A percentile compares a stretch with the other conserved stretches of the same genome.
Conservation (phyloP, 805 yeast species). For the Candida xyloterini region DNA sequence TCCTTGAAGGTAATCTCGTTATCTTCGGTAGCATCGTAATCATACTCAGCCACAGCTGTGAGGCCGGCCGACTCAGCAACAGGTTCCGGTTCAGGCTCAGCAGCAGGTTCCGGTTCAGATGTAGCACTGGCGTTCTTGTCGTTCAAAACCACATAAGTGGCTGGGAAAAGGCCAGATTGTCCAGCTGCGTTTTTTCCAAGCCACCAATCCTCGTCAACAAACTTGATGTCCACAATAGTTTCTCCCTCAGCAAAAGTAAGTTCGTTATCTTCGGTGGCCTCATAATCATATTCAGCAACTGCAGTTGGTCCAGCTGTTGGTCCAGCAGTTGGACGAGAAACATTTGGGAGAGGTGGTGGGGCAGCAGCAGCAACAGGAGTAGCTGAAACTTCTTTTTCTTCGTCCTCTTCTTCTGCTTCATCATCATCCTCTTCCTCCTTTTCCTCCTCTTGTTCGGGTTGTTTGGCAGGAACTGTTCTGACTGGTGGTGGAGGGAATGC, state of each 20-base stretch:
- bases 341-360: constrained; percentile 27
- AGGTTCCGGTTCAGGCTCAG: constrained; percentile 1
- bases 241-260: constrained; percentile 68
- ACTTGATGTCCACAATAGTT: constrained; percentile 58
- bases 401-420: constrained; percentile 17
- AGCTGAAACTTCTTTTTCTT: not conserved
- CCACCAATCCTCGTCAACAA: constrained; percentile 78
- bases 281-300: constrained; percentile 77
- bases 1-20: constrained; percentile 85
- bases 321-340: constrained; percentile 23
- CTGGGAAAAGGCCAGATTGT: constrained; percentile 56
- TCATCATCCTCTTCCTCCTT: constrained; percentile 16
- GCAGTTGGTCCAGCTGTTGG: constrained; percentile 44
- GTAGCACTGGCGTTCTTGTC: constrained; percentile 22
- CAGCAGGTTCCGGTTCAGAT: constrained; percentile 19
- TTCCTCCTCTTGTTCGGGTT: constrained; percentile 6
- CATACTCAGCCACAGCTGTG: constrained; percentile 65
- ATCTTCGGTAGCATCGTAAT: constrained; percentile 88
- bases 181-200: constrained; percentile 36
- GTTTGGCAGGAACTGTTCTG: not conserved
- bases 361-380: constrained; percentile 14
- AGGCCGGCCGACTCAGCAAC: constrained; percentile 30
- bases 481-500: constrained; percentile 7
- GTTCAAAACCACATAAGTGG: constrained; percentile 45
- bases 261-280: constrained; percentile 74